These are phyloP conservation scores for Candida mattraensis DNA, from an alignment of 805 yeast species.

Conservation along the genomic window DNA sequence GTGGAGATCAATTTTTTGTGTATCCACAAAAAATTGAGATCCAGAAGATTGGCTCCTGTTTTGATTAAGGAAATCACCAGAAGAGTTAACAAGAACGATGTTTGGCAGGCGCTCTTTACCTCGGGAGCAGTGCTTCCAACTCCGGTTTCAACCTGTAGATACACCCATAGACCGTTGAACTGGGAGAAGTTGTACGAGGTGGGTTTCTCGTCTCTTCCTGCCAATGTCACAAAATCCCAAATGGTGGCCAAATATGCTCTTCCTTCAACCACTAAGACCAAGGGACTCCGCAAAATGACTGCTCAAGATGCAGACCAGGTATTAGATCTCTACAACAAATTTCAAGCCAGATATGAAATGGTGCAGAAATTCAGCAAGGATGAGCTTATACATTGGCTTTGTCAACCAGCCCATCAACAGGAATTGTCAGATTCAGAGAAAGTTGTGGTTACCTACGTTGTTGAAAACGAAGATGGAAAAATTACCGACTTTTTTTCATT, in stretches of 20 bases:
- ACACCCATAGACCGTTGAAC: conserved; percentile 90
- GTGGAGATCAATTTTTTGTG: conserved; percentile 94
- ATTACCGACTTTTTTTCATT: conserved; percentile 90
- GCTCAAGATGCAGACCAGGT: conserved; percentile 65
- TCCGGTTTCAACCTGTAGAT: conserved; percentile 87
- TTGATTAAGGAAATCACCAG: conserved; percentile 92
- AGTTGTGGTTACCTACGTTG: conserved; percentile 78
- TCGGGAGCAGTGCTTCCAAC: conserved; percentile 90
- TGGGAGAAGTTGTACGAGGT: conserved; percentile 90
- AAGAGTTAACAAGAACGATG: conserved; percentile 76
- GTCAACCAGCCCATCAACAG: conserved; percentile 43
- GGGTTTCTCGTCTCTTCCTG: conserved; percentile 83
- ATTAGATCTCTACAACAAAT: conserved; percentile 54
- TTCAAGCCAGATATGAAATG: conserved; percentile 70
- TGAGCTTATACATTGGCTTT: conserved; percentile 81
- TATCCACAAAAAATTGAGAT: conserved; percentile 88
- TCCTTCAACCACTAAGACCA: conserved; percentile 47
- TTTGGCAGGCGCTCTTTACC: conserved; percentile 96
- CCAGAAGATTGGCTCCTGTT: conserved; percentile 93
- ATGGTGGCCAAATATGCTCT: conserved; percentile 64
- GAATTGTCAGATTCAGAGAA: conserved; percentile 33
- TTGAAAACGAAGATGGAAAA: conserved; percentile 57
- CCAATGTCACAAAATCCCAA: conserved; percentile 60
- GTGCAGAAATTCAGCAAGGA: conserved; percentile 62
- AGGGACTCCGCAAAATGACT: conserved; percentile 60